These are phyloP conservation scores for Mortierella sp. DNA, from an alignment of 371 early-diverging fungal genomes.

Conservation along the genomic window DNA sequence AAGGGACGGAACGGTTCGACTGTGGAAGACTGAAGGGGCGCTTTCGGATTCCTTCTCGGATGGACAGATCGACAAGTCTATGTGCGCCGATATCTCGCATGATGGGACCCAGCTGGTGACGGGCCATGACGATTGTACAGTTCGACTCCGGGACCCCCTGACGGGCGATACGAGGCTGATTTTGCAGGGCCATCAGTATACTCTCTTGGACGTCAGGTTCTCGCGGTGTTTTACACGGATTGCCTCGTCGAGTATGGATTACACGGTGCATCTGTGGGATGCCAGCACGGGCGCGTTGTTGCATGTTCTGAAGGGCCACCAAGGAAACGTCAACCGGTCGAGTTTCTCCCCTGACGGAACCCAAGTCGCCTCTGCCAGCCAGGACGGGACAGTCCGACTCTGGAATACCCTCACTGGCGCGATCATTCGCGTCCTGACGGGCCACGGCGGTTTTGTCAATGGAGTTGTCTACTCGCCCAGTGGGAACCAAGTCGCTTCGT, in stretches of 20 bases:
- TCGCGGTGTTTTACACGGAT: background rate
- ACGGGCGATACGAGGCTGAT: background rate
- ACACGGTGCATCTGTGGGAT: conserved; percentile 8
- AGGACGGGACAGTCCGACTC: background rate
- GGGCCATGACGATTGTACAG: background rate
- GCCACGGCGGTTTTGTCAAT: background rate
- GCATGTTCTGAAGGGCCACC: background rate
- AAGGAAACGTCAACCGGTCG: background rate
- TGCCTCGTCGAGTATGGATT: background rate
- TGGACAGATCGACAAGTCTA: background rate
- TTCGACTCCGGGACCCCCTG: background rate
- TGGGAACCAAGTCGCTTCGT: conserved; percentile 2
- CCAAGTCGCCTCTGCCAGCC: background rate
- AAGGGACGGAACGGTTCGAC: background rate
- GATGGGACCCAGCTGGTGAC: background rate
- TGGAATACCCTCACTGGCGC: background rate
- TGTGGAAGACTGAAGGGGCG: background rate
- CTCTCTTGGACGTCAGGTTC: background rate
- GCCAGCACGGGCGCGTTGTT: background rate
- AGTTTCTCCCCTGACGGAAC: conserved; percentile 4
- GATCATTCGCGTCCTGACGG: background rate
- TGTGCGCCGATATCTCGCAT: background rate
- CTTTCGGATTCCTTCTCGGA: background rate
- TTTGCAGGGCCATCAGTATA: background rate
- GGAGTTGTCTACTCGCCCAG: conserved; percentile 9